Evolutionary conservation across 2,329 filamentous ascomycete species (phyloP), one percentile per base, ranked within the genome.

Genomic region (Endothia cerciana): DNA sequence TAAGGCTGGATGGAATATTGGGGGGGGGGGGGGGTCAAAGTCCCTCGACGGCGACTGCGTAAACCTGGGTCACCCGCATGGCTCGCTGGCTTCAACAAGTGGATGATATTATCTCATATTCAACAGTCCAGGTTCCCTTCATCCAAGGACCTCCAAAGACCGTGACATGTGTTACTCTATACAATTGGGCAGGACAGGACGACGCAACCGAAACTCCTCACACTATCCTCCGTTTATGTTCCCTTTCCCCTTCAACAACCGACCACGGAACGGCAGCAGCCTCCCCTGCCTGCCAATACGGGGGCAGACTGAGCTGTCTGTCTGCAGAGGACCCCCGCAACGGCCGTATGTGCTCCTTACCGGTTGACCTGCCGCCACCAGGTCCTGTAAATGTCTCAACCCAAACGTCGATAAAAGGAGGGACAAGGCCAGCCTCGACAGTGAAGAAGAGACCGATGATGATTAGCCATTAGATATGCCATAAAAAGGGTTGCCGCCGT

Each of bases 381-480:
- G 28, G 17, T 51, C 13, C 47, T 3, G 7, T 25, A 30, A 51
- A 51, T 51, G 28, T 28, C 22, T 51, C 22, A 22, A 51, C 17
- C 22, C 47, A 51, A 25, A 22, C 25, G 25, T 7, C 40, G 22
- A 25, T 49, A 11, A 43, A 64, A 57, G 65, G 62, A 60, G 47
- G 15, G 51, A 65, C 17, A 67, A 62, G 49, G 65, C 65, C 65
- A 62, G 62, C 62, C 65, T 59, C 53, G 36, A 38, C 5, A 30
- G n/a, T 53, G 36, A 30, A 43, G 15, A 28, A 33, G n/a, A 43
- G 40, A 25, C 43, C 47, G 28, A 63, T 60, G 63, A 63, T 63
- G 25, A 67, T 67, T 67, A 67, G n/a, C 63, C 64, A 67, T 67
- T 67, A 67, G 63, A 49, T 63, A 43, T 41, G 30, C 40, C 40